phyloP scores from a whole-genome alignment of 2,329 filamentous ascomycete species.

The Fusarium gaditjirri region DNA sequence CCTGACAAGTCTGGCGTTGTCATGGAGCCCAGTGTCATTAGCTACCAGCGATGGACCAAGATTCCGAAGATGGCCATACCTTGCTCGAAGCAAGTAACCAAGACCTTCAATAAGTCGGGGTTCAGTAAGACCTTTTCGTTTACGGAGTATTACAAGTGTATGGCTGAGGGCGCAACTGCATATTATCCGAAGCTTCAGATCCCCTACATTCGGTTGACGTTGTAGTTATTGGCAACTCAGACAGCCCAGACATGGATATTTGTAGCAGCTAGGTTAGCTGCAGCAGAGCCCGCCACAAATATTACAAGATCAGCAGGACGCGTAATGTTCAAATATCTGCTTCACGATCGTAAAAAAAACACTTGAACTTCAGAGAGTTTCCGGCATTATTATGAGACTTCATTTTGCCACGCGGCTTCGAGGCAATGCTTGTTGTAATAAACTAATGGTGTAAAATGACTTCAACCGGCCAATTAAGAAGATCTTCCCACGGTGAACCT shows the following conservation, averaged over 20 bases:
- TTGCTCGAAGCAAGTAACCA: neutral
- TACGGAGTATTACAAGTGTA: neutral
- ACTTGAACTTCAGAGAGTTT: neutral
- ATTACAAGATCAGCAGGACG: neutral
- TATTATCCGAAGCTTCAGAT: neutral
- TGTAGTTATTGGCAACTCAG: neutral
- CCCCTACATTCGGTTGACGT: neutral
- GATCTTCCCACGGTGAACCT: slow-evolving; percentile 29
- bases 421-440: neutral
- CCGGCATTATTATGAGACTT: rapidly evolving
- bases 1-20: neutral
- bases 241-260: rapidly evolving
- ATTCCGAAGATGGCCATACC: neutral
- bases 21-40: neutral
- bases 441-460: neutral
- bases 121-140: neutral
- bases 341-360: rapidly evolving
- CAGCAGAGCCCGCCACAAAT: rapidly evolving
- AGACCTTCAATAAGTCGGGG: neutral
- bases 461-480: slow-evolving; percentile 19
- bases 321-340: neutral
- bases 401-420: neutral
- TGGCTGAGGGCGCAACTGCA: neutral
- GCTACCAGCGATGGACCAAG: neutral
- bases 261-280: rapidly evolving